These are phyloP conservation scores for Naegleria lovaniensis DNA, from an alignment of 208 protist genomes.

Conservation along the genomic window DNA sequence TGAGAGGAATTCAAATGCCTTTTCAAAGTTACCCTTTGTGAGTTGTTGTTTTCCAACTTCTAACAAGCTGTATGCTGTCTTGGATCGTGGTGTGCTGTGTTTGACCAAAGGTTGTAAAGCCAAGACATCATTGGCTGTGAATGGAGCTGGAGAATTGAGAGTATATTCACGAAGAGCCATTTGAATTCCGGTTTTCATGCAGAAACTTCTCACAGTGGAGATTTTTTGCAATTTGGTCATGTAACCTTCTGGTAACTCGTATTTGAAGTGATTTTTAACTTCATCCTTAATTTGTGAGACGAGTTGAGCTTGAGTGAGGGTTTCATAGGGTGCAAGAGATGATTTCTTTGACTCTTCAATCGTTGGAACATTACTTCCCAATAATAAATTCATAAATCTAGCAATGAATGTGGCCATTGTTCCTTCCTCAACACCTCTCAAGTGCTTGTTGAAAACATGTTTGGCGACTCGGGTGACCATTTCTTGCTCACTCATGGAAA, in stretches of 20 bases:
- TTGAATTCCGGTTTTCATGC: conserved; percentile 44
- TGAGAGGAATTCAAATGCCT: conserved; percentile 23
- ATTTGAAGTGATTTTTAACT: not conserved
- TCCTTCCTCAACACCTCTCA: conserved; percentile 12
- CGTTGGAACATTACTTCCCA: conserved; percentile 32
- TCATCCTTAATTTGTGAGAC: conserved; percentile 3
- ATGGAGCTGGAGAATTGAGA: conserved; percentile 32
- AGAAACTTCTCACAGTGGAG: conserved; percentile 33
- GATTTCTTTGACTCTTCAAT: not conserved
- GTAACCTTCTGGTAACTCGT: not conserved
- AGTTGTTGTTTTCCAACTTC: conserved; percentile 43
- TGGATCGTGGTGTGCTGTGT: conserved; percentile 40
- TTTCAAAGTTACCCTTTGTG: conserved; percentile 35
- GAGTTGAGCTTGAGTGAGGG: not conserved
- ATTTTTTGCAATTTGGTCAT: not conserved
- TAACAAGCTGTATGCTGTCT: conserved; percentile 37
- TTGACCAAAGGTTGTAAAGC: conserved; percentile 44
- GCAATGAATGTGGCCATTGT: conserved; percentile 27
- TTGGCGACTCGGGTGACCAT: conserved; percentile 44
- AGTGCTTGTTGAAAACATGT: conserved; percentile 33
- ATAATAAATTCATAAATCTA: conserved; percentile 46
- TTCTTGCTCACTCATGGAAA: conserved; percentile 38
- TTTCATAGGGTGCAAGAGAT: not conserved
- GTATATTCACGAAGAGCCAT: conserved; percentile 40
- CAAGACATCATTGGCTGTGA: conserved; percentile 42